Percentiles rank a stretch among this genome's conserved stretches.
phyloP scores from a whole-genome alignment of 2,329 filamentous ascomycete species.

The Eutypella sp. region DNA sequence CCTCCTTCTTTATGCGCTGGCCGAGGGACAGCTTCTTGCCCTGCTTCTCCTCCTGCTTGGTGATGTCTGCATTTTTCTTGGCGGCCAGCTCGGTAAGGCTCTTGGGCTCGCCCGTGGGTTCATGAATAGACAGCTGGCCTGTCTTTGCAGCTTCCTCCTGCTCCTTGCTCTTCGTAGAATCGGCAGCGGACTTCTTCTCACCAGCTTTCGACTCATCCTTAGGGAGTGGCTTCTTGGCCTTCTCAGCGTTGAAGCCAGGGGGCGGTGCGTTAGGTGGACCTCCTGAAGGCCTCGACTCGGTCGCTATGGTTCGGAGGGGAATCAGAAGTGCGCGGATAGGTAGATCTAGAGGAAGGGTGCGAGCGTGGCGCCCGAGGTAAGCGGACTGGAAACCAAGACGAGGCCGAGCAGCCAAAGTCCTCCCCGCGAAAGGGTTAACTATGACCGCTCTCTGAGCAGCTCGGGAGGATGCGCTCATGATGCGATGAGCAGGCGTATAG shows the following conservation, averaged over 20 bases:
- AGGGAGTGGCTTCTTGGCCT: conserved; percentile 78
- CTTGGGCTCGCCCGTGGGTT: conserved; percentile 33
- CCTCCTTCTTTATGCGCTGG: conserved; percentile 94
- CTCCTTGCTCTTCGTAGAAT: conserved; percentile 29
- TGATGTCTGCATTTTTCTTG: conserved; percentile 56
- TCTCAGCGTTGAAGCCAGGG: conserved; percentile 84
- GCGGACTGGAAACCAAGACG: conserved; percentile 42
- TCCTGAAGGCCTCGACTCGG: conserved; percentile 50
- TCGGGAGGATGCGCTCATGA: conserved; percentile 53
- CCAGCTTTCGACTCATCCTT: conserved; percentile 41
- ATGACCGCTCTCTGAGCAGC: conserved; percentile 51
- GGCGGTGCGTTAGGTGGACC: conserved; percentile 61
- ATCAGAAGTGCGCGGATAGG: conserved; percentile 53
- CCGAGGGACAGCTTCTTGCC: conserved; percentile 82
- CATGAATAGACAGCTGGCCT: conserved; percentile 24
- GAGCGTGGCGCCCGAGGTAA: conserved; percentile 42
- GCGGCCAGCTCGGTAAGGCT: conserved; percentile 58
- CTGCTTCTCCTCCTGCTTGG: conserved; percentile 65
- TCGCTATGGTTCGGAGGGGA: conserved; percentile 51
- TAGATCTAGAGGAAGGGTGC: conserved; percentile 39
- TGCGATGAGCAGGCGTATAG: not conserved
- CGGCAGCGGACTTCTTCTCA: conserved; percentile 27
- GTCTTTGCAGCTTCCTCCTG: conserved; percentile 16
- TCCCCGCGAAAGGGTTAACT: conserved; percentile 48
- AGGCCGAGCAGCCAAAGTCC: conserved; percentile 36